Evolutionary conservation across 257 asterid species (phyloP), one percentile per base, ranked within the genome.

Genomic region (Solanum boliviense): DNA sequence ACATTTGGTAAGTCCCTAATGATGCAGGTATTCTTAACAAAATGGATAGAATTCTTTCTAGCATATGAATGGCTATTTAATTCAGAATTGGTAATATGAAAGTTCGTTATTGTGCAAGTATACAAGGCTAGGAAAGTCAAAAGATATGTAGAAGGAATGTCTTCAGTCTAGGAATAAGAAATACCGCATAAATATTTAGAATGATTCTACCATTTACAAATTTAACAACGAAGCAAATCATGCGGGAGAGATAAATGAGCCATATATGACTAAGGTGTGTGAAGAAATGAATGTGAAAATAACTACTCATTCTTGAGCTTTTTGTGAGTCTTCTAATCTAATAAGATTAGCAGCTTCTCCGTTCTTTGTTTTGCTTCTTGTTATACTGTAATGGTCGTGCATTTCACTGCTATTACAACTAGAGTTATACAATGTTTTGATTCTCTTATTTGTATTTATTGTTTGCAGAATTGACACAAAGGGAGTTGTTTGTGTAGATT

Each of bases 241-340:
- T 25, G 90, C 81, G 71, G 90, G 31, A 78, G 84, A 89, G 85
- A 89, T 79, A 72, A 87, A 87, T 16, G 92, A 87, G 79, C 81
- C 92, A 20, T 90, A 88, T 73, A 88, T 90, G 46, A 75, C 91
- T 4, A 89, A 86, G 87, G 86, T 92, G 87, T 88, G 83, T 72
- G 91, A 89, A 56, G 52, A 90, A 86, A 89, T 92, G 89, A 88
- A 85, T 44, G 87, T 79, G 41, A 88, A 85, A 32, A 83, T 86
- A 71, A 76, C 87, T 86, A 86, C 86, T 62, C 87, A 86, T 82
- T 90, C 88, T 79, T 88, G 93, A 91, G 83, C 83, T 84, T 75
- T 86, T 62, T 86, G 90, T 91, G 89, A 88, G 93, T 90, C 65
- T 71, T 34, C 79, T 90, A 84, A 91, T 87, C 89, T 92, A 89